A percentile compares a stretch with the other conserved stretches of the same genome.
phyloP scores from a whole-genome alignment of 108 stramenopile species.

The Nannochloropsis salina region DNA sequence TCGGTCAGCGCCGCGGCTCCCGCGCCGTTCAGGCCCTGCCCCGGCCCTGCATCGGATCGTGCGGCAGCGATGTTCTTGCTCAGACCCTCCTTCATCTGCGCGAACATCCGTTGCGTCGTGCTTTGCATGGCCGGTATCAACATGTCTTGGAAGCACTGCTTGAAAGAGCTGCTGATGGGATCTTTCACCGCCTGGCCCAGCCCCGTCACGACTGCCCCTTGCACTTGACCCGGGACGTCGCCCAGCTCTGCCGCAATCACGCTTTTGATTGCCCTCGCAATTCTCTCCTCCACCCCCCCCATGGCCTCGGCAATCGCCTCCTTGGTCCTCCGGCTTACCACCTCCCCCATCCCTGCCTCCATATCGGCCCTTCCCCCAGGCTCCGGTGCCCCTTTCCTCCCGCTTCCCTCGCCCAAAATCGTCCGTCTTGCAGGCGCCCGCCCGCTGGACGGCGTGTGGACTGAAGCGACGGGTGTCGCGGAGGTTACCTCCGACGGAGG shows the following conservation, averaged over 20 bases:
- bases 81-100: neutral
- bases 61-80: neutral
- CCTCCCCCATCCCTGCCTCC: neutral
- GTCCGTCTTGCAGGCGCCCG: no score
- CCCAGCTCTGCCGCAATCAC: neutral
- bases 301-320: conserved; percentile 1
- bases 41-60: neutral
- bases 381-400: neutral
- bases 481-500: neutral
- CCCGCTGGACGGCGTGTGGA: no score
- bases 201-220: neutral
- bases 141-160: neutral
- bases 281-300: neutral
- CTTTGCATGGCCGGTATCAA: neutral
- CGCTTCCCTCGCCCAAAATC: neutral
- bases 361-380: neutral
- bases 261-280: neutral
- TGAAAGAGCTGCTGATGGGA: neutral
- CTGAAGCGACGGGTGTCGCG: neutral
- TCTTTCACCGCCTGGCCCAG: neutral
- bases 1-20: neutral
- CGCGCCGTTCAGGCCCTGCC: neutral
- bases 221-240: neutral
- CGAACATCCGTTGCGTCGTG: neutral
- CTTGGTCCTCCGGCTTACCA: neutral